A percentile compares a stretch with the other conserved stretches of the same genome.
phyloP scores from a whole-genome alignment of 306 rosid genomes.

The Corylus avellana region DNA sequence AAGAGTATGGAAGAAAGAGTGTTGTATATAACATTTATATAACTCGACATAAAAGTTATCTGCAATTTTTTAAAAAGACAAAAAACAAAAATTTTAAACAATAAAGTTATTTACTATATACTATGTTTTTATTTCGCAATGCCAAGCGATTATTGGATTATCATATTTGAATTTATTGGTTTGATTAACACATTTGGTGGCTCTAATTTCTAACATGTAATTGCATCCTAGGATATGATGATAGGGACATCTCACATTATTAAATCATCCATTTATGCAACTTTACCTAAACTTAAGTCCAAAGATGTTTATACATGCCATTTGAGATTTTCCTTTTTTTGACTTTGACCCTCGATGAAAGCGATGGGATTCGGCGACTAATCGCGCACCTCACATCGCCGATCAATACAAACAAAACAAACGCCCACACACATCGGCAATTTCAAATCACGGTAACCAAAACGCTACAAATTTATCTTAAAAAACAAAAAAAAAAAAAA shows the following conservation, averaged over 20 bases:
- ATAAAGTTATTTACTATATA: too few species aligned
- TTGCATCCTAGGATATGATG: background rate
- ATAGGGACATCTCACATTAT: background rate
- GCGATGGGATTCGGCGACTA: background rate
- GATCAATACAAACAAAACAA: background rate
- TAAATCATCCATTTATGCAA: constrained; percentile 1
- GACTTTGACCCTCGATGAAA: background rate
- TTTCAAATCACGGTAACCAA: background rate
- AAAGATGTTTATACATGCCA: background rate
- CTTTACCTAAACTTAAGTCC: constrained; percentile 4
- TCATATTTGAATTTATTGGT: too few species aligned
- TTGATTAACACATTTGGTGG: too few species aligned
- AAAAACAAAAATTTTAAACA: too few species aligned
- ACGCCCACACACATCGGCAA: background rate
- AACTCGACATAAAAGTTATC: too few species aligned
- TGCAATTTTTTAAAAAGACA: too few species aligned
- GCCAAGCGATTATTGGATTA: too few species aligned
- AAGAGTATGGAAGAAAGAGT: too few species aligned
- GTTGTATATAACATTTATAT: too few species aligned
- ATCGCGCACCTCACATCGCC: background rate
- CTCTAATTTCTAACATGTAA: too few species aligned
- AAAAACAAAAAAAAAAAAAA: background rate
- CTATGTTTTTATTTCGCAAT: too few species aligned
- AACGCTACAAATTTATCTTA: background rate
- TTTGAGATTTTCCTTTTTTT: background rate